These are phyloP conservation scores for Haematococcus lacustris DNA, from an alignment of 139 green algal genomes.

Conservation along the genomic window DNA sequence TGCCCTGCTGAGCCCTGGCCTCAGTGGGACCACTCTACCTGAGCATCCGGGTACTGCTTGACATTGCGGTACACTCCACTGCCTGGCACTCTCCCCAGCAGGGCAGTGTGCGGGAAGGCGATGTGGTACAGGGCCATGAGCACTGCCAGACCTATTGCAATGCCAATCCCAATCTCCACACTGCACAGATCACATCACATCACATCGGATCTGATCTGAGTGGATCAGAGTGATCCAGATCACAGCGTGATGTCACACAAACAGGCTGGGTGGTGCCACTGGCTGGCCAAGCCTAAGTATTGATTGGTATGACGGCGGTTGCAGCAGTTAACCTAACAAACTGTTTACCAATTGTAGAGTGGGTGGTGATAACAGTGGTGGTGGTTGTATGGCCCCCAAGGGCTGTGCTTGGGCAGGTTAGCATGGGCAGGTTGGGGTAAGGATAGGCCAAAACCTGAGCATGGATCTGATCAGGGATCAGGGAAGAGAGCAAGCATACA, in stretches of 20 bases:
- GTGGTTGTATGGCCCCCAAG: no score
- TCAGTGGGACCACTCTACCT: conserved; percentile 11
- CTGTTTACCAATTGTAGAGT: neutral
- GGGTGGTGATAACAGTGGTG: neutral
- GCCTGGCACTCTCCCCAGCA: conserved; percentile 64
- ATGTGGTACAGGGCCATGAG: conserved; percentile 45
- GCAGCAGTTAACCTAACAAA: neutral
- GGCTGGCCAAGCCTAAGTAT: no score
- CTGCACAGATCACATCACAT: conserved; percentile 10
- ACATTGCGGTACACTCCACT: conserved; percentile 58
- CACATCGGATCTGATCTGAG: neutral
- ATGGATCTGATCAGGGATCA: no score
- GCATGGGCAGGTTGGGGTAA: no score
- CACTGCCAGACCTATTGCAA: conserved; percentile 60
- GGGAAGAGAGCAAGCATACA: no score
- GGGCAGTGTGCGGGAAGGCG: conserved; percentile 74
- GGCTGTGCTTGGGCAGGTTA: no score
- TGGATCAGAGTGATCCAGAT: no score
- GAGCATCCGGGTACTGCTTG: conserved; percentile 70
- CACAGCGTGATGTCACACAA: no score
- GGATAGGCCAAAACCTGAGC: no score
- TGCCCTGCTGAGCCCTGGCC: neutral
- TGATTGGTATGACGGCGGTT: no score
- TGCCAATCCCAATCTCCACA: conserved; percentile 68
- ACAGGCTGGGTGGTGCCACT: no score